Conservation (phyloP, 2,329 filamentous ascomycete genomes). For the Nothophoma quercina region DNA sequence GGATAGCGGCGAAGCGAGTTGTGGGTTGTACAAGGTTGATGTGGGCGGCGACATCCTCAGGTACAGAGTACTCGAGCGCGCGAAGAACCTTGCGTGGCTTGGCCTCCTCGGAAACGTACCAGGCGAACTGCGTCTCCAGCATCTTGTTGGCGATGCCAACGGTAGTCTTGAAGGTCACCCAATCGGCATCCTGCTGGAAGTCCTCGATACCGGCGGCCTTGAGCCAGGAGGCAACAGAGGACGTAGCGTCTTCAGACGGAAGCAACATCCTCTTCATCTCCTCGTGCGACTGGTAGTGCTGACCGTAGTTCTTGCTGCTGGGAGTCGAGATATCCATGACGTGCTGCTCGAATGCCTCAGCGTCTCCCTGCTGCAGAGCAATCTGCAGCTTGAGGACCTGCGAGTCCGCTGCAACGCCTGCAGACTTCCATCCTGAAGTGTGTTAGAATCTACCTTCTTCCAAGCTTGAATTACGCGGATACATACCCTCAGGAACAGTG, state of each 20-base stretch:
- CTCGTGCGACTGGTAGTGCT: constrained; percentile 54
- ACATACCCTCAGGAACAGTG: constrained; percentile 30
- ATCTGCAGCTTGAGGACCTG: constrained; percentile 41
- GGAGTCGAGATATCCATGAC: constrained; percentile 57
- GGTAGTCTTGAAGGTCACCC: constrained; percentile 49
- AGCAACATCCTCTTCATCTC: constrained; percentile 56
- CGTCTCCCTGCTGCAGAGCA: constrained; percentile 39
- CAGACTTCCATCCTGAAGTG: constrained; percentile 32
- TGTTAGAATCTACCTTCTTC: neutral
- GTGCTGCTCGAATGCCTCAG: constrained; percentile 49
- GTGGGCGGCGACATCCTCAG: constrained; percentile 47
- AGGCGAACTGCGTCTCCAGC: constrained; percentile 58
- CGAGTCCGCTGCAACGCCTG: constrained; percentile 25
- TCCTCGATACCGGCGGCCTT: constrained; percentile 48
- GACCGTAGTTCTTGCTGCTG: constrained; percentile 56
- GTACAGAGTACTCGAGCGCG: constrained; percentile 53
- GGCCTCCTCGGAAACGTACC: constrained; percentile 48
- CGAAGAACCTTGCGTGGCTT: constrained; percentile 54
- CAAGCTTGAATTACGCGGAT: too few relatives aligned
- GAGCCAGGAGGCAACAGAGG: constrained; percentile 56
- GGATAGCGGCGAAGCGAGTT: constrained; percentile 55
- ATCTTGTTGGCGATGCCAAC: constrained; percentile 52
- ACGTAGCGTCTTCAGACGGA: constrained; percentile 48
- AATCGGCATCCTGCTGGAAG: constrained; percentile 50
- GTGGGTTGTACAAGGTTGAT: constrained; percentile 62